Percentiles rank a stretch among this genome's conserved stretches.
Evolutionary conservation across 1,284 basidiomycete genomes (phyloP).

Genomic region (Rhodotorula sp.): DNA sequence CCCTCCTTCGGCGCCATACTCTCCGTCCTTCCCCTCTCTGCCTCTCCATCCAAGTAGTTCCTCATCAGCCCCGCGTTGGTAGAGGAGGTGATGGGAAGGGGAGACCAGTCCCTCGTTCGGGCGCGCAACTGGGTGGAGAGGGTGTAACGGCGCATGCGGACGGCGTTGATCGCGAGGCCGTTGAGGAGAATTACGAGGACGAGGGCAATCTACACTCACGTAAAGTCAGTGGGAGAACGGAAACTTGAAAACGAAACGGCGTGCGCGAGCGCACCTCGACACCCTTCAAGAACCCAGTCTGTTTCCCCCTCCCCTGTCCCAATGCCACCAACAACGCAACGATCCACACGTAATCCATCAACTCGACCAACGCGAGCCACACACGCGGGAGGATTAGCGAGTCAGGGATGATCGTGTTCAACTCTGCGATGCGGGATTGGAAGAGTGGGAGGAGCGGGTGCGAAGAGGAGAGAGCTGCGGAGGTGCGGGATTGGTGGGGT

Average conservation of each 20-base stretch:
- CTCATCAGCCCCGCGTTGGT: slow-evolving; percentile 33
- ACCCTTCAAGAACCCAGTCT: slow-evolving; percentile 32
- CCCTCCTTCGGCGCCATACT: slow-evolving; percentile 22
- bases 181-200: slow-evolving; percentile 32
- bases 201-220: slow-evolving; percentile 20
- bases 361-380: slow-evolving; percentile 28
- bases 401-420: slow-evolving; percentile 26
- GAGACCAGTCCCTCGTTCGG: slow-evolving; percentile 38
- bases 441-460: slow-evolving; percentile 33
- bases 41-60: slow-evolving; percentile 35
- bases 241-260: neutral
- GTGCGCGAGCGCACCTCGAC: slow-evolving; percentile 30
- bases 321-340: slow-evolving; percentile 30
- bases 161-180: slow-evolving; percentile 31
- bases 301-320: slow-evolving; percentile 12
- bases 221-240: neutral
- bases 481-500: slow-evolving; percentile 2
- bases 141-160: slow-evolving; percentile 35
- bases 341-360: slow-evolving; percentile 24
- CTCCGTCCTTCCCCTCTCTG: neutral
- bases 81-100: slow-evolving; percentile 32
- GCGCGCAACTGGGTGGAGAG: slow-evolving; percentile 24
- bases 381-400: slow-evolving; percentile 10
- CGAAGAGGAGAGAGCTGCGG: neutral
- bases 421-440: slow-evolving; percentile 16